Conservation (phyloP, 805 yeast genomes). For the Candida ponderosae region DNA sequence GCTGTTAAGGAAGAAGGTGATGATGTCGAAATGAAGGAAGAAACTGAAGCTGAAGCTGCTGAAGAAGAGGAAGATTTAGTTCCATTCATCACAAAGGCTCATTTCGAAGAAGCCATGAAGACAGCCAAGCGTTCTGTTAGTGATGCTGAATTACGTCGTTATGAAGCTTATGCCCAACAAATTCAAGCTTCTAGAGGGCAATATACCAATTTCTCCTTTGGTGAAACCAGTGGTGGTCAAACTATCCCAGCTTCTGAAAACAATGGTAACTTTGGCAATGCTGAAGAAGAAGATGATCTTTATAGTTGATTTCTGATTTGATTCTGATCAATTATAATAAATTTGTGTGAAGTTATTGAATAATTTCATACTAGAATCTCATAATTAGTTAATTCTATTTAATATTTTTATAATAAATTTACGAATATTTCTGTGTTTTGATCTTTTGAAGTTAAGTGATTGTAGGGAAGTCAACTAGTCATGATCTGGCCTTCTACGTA, state of each 20-base stretch:
- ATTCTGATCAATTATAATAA: background rate
- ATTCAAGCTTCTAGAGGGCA: conserved; percentile 94
- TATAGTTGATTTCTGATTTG: conserved; percentile 33
- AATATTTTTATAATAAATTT: too few relatives aligned
- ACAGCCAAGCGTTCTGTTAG: conserved; percentile 97
- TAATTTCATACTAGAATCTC: too few relatives aligned
- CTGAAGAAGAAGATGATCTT: conserved; percentile 60
- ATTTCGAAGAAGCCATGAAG: conserved; percentile 99
- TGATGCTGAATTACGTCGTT: conserved; percentile 96
- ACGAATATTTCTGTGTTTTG: too few relatives aligned
- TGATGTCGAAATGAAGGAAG: conserved; percentile 40
- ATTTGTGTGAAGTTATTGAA: too few relatives aligned
- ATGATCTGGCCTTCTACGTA: too few relatives aligned
- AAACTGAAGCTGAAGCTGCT: conserved; percentile 34
- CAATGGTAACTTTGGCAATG: conserved; percentile 34
- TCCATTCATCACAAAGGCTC: conserved; percentile 88
- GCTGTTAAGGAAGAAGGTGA: conserved; percentile 37
- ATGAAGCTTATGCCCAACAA: conserved; percentile 97
- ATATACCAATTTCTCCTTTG: conserved; percentile 82
- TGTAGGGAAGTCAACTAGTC: too few relatives aligned
- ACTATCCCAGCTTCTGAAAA: conserved; percentile 24
- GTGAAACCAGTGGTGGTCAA: conserved; percentile 34
- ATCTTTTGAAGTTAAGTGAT: too few relatives aligned
- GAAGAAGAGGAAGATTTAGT: conserved; percentile 88
- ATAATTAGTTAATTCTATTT: too few relatives aligned